Percentiles rank a stretch among this genome's conserved stretches.
Evolutionary conservation across 306 rosid genomes (phyloP).

Genomic region (Erythrophleum fordii): DNA sequence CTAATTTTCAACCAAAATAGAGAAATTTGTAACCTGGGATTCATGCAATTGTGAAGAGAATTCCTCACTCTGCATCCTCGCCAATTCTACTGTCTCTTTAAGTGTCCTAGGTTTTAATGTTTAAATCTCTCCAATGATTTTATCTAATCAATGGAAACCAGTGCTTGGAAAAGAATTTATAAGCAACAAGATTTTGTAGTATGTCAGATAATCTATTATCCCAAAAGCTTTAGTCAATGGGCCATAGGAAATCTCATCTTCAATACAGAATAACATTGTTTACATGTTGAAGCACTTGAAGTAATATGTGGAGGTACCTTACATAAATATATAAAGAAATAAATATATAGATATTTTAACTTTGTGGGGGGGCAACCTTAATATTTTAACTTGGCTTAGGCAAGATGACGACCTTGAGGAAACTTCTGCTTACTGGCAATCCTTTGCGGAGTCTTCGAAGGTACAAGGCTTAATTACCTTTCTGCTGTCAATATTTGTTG

Average conservation of each 20-base stretch:
- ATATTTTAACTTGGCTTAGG: constrained; percentile 56
- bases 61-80: constrained; percentile 20
- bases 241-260: constrained; percentile 27
- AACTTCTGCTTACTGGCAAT: constrained; percentile 84
- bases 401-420: constrained; percentile 89
- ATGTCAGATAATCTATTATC: constrained; percentile 20
- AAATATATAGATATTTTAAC: constrained; percentile 14
- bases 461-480: constrained; percentile 46
- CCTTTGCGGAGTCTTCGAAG: constrained; percentile 89
- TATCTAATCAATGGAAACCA: constrained; percentile 7
- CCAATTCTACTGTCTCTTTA: constrained; percentile 12
- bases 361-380: background rate
- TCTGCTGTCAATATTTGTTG: constrained; percentile 24
- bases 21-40: constrained; percentile 6
- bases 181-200: constrained; percentile 10
- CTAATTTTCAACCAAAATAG: background rate
- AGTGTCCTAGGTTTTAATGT: background rate
- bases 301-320: constrained; percentile 6
- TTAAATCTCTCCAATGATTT: constrained; percentile 14
- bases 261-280: constrained; percentile 25
- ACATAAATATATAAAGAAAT: constrained; percentile 28
- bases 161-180: constrained; percentile 12
- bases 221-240: background rate
- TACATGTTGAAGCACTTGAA: constrained; percentile 3
- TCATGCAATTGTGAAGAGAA: constrained; percentile 6